These are phyloP conservation scores for Ceratocystis eucalypticola DNA, from an alignment of 2,329 filamentous ascomycete genomes.

Conservation along the genomic window DNA sequence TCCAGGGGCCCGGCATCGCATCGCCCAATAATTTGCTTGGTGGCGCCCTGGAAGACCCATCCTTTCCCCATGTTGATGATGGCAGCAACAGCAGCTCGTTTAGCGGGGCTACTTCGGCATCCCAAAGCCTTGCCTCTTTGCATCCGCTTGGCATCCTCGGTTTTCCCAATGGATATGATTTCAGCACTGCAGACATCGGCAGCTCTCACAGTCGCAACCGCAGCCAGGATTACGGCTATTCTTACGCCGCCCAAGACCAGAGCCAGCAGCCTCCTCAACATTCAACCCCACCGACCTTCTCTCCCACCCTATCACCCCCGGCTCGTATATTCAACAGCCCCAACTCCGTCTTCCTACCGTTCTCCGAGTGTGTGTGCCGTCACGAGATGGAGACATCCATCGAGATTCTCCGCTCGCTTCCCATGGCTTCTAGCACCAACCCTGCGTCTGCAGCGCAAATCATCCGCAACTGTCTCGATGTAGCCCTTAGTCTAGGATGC, in stretches of 20 bases:
- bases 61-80: not conserved
- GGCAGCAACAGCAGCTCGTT: not conserved
- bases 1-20: not conserved
- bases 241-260: not conserved
- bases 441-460: not conserved
- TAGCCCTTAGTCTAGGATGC: not conserved
- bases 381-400: conserved; percentile 38
- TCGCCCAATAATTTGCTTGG: not conserved
- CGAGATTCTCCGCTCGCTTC: conserved; percentile 31
- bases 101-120: not conserved
- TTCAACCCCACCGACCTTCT: not conserved
- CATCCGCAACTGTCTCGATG: not conserved
- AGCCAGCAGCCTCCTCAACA: not conserved
- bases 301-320: not conserved
- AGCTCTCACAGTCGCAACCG: not conserved
- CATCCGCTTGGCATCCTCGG: too few species aligned
- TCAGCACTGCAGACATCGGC: too few species aligned
- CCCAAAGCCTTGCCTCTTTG: not conserved
- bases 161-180: too few species aligned
- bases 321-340: not conserved
- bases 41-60: not conserved
- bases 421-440: not conserved
- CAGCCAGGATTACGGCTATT: not conserved
- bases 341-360: not conserved
- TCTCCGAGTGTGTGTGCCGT: conserved; percentile 34